phyloP scores from a whole-genome alignment of 169 alveolate species.

The Theileria sp. region DNA sequence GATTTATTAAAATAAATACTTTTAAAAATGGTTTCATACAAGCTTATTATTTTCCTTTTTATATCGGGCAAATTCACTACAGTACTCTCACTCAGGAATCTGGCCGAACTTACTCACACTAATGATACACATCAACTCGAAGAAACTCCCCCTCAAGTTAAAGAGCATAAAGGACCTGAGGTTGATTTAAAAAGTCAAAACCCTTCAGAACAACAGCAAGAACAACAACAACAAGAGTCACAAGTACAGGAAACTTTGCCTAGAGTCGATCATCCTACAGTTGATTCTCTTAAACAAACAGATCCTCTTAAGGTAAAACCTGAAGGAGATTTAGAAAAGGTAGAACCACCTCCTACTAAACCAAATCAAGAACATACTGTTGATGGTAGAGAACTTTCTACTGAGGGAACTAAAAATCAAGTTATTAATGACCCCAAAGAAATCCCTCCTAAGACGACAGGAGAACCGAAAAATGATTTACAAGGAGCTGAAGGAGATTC shows the following conservation, averaged over 20 bases:
- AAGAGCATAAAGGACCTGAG: neutral
- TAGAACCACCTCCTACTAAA: neutral
- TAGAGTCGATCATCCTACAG: neutral
- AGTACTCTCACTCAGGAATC: constrained; percentile 4
- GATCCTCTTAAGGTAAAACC: neutral
- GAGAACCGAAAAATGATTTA: neutral
- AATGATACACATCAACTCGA: neutral
- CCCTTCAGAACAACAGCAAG: neutral
- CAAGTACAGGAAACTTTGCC: neutral
- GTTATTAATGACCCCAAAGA: neutral
- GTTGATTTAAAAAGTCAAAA: neutral
- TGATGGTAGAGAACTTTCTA: neutral
- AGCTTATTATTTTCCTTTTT: neutral
- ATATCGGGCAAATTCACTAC: constrained; percentile 4
- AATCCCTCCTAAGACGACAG: neutral
- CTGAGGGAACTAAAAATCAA: neutral
- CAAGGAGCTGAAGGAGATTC: neutral
- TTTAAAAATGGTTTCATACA: neutral
- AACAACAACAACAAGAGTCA: constrained; percentile 9
- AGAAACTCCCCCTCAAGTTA: neutral
- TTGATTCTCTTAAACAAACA: too few species aligned
- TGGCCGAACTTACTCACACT: neutral
- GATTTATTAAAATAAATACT: neutral
- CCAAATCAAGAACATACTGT: neutral
- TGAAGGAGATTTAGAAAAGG: neutral